These are phyloP conservation scores for Leptographium procerum DNA, from an alignment of 2,329 filamentous ascomycete genomes.

Conservation along the genomic window DNA sequence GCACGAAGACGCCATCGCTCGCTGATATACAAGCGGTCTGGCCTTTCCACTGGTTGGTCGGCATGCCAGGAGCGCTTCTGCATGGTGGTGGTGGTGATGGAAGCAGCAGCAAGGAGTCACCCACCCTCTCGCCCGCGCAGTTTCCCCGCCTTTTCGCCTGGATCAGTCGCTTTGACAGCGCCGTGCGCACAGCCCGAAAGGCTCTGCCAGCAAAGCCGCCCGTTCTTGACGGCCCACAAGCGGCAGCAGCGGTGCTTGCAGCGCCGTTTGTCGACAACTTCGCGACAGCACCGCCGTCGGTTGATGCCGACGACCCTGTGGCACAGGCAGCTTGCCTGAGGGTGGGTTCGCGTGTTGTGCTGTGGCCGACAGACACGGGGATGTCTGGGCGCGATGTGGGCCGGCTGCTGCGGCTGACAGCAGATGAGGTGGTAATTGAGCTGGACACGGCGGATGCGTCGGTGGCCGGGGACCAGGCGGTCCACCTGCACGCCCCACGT, in stretches of 20 bases:
- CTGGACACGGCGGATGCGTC: constrained; percentile 20
- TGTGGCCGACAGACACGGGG: constrained; percentile 54
- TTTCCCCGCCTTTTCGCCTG: constrained; percentile 54
- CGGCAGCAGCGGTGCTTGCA: constrained; percentile 32
- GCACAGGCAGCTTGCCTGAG: constrained; percentile 33
- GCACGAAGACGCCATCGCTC: constrained; percentile 36
- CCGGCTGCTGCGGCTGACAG: constrained; percentile 37
- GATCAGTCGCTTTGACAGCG: constrained; percentile 48
- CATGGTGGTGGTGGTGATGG: background rate
- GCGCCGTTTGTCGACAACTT: constrained; percentile 29
- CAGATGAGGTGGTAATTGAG: constrained; percentile 47
- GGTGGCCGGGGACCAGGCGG: constrained; percentile 22
- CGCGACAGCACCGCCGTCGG: background rate
- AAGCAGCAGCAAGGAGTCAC: background rate
- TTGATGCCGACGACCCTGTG: constrained; percentile 29
- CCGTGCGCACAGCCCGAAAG: constrained; percentile 30
- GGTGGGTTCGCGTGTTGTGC: constrained; percentile 40
- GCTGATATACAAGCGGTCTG: constrained; percentile 61
- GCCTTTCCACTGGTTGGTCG: constrained; percentile 54
- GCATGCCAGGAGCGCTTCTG: constrained; percentile 44
- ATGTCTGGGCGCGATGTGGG: constrained; percentile 47
- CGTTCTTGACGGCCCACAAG: constrained; percentile 41
- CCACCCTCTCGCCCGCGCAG: constrained; percentile 31
- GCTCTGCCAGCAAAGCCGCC: constrained; percentile 13
- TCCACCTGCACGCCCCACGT: constrained; percentile 51